Evolutionary conservation across 352 stramenopile species (phyloP).

Genomic region (Phytophthora melonis): DNA sequence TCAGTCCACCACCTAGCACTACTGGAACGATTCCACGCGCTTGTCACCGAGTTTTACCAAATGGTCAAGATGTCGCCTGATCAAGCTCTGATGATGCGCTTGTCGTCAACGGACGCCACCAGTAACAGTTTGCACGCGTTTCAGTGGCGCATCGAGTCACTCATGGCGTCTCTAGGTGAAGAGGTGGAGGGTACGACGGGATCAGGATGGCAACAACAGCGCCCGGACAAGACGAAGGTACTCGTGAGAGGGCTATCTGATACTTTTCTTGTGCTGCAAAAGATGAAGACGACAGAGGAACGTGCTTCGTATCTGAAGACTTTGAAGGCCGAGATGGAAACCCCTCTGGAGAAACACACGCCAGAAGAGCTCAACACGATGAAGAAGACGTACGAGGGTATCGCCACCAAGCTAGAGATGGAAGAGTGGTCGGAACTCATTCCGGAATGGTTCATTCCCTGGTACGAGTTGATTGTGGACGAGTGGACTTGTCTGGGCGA

Average conservation of each 20-base stretch:
- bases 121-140: conserved; percentile 7
- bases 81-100: conserved; percentile 3
- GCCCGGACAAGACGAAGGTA: not conserved
- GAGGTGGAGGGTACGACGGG: not conserved
- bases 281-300: conserved; percentile 10
- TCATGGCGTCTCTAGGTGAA: not conserved
- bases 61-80: conserved; percentile 10
- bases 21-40: not conserved
- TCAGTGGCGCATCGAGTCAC: conserved; percentile 8
- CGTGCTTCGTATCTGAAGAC: conserved; percentile 1
- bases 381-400: not conserved
- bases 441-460: too few relatives aligned
- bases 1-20: not conserved
- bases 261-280: conserved; percentile 4
- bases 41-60: conserved; percentile 10
- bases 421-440: too few relatives aligned
- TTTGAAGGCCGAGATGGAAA: conserved; percentile 5
- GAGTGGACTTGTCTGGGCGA: too few relatives aligned
- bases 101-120: conserved; percentile 8
- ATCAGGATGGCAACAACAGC: conserved; percentile 1
- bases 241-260: not conserved
- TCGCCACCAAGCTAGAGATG: too few relatives aligned
- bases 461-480: too few relatives aligned
- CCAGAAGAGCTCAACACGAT: not conserved
- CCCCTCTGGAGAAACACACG: not conserved